Conservation (phyloP, 202 grass and related monocot genomes). For the Panicum virgatum region DNA sequence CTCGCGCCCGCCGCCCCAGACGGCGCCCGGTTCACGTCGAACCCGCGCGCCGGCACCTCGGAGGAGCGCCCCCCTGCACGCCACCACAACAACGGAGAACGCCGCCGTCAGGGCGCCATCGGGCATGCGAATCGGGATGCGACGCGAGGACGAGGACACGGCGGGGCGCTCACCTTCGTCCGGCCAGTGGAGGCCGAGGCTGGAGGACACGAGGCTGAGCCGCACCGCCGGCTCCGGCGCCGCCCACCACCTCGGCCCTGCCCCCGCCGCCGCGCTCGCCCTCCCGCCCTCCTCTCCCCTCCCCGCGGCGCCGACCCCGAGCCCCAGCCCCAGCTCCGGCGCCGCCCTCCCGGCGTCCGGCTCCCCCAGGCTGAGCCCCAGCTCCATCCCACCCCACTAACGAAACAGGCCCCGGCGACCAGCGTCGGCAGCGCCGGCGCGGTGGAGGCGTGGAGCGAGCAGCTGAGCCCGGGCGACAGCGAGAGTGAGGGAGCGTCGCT, state of each 20-base stretch:
- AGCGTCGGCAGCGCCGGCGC: too few species aligned
- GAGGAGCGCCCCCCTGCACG: constrained; percentile 42
- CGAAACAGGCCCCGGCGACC: too few species aligned
- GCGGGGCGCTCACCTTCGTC: background rate
- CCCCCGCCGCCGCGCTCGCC: background rate
- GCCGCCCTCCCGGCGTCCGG: constrained; percentile 33
- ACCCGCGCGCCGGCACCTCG: constrained; percentile 45
- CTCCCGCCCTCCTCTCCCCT: background rate
- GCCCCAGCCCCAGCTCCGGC: constrained; percentile 53
- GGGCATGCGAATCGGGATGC: background rate
- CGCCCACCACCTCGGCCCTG: constrained; percentile 22
- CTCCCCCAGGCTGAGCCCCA: constrained; percentile 75
- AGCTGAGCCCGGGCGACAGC: too few species aligned
- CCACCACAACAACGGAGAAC: background rate
- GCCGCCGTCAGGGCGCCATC: background rate
- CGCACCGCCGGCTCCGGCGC: constrained; percentile 39
- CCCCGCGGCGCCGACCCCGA: background rate
- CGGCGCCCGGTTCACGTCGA: constrained; percentile 74
- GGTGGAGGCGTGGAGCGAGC: too few species aligned
- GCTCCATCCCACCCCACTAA: constrained; percentile 58
- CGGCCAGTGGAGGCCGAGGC: constrained; percentile 49
- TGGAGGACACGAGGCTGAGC: constrained; percentile 57
- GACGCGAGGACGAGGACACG: too few species aligned
- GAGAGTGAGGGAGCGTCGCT: background rate
- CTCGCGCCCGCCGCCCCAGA: constrained; percentile 31